Percentiles rank a stretch among this genome's conserved stretches.
Conservation (phyloP, 305 asterid genomes). For the Solanum hybrid region DNA sequence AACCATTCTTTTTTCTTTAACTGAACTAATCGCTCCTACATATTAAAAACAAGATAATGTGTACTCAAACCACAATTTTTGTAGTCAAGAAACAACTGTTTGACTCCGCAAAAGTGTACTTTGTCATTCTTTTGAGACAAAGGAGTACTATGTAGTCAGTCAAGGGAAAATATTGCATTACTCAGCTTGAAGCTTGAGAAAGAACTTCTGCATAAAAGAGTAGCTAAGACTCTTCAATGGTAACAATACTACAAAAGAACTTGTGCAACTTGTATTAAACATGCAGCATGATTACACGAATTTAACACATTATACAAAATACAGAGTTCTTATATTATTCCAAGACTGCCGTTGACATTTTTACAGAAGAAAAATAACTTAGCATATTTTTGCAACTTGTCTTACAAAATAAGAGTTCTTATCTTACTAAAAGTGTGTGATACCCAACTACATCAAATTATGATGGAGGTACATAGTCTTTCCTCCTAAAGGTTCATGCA, state of each 20-base stretch:
- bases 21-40: not conserved
- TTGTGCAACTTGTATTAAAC: not conserved
- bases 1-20: not conserved
- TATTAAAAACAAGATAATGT: not conserved
- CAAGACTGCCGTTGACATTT: not conserved
- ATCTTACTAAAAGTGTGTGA: not conserved
- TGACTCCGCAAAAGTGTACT: not conserved
- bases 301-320: not conserved
- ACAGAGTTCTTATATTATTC: not conserved
- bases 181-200: conserved; percentile 1
- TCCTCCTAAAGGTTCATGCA: not conserved
- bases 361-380: not conserved
- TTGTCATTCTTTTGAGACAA: not conserved
- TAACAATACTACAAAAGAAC: not conserved
- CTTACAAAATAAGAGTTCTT: not conserved
- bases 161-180: not conserved
- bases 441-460: not conserved
- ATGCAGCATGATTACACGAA: not conserved
- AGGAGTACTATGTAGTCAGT: not conserved
- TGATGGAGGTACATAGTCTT: not conserved
- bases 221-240: not conserved
- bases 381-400: not conserved
- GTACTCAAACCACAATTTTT: not conserved
- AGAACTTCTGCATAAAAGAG: not conserved
- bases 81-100: not conserved